Evolutionary conservation across 805 yeast genomes (phyloP).

Genomic region (Ogataea nitratoaversa): DNA sequence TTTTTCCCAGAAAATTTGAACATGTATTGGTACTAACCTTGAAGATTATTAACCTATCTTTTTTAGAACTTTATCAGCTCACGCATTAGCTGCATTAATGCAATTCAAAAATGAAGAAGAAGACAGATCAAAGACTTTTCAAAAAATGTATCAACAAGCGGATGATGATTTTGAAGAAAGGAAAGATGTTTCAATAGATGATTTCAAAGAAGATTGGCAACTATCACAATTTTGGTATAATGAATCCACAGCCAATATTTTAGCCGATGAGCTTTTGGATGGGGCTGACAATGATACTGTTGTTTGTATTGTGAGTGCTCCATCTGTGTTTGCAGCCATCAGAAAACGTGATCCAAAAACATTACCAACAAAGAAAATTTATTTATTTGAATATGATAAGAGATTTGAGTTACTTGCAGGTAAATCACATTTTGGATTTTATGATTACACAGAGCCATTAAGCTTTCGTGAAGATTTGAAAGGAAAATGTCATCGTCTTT

Average conservation of each 20-base stretch:
- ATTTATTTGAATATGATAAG: constrained; percentile 72
- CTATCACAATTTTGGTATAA: constrained; percentile 89
- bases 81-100: constrained; percentile 51
- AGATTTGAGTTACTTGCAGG: constrained; percentile 76
- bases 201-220: constrained; percentile 91
- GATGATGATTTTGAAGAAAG: constrained; percentile 49
- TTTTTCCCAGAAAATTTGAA: neutral
- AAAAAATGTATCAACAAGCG: constrained; percentile 48
- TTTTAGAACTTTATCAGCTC: constrained; percentile 39
- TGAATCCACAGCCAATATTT: constrained; percentile 62
- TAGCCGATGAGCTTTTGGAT: constrained; percentile 69
- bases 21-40: constrained; percentile 3
- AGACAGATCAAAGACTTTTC: constrained; percentile 52
- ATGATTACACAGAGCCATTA: constrained; percentile 72
- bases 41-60: neutral
- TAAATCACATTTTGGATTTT: constrained; percentile 57
- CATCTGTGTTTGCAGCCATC: constrained; percentile 86
- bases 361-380: constrained; percentile 65
- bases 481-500: constrained; percentile 63
- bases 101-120: constrained; percentile 67
- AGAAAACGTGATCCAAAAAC: constrained; percentile 44
- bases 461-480: constrained; percentile 52
- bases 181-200: constrained; percentile 44
- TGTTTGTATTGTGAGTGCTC: constrained; percentile 80
- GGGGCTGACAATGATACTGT: constrained; percentile 73